These are phyloP conservation scores for Phoma sp. DNA, from an alignment of 2,329 filamentous ascomycete species.

Conservation along the genomic window DNA sequence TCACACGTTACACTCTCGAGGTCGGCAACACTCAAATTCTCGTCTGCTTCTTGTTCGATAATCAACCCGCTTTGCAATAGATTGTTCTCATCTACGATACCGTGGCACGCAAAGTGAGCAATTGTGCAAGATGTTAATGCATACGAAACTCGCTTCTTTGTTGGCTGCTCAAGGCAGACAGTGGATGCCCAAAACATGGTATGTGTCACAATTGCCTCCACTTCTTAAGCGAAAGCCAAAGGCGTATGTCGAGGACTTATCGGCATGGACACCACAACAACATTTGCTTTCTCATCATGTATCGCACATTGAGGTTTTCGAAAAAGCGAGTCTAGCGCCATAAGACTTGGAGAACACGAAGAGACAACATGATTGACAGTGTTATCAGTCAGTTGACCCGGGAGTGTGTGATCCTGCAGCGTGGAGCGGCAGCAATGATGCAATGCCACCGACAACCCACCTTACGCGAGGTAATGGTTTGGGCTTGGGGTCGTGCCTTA, in stretches of 20 bases:
- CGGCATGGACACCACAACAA: slow-evolving; percentile 4
- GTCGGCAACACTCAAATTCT: slow-evolving; percentile 10
- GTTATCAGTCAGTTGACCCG: slow-evolving; percentile 4
- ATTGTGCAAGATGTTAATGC: slow-evolving; percentile 5
- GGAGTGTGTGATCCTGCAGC: slow-evolving; percentile 9
- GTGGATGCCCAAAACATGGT: slow-evolving; percentile 8
- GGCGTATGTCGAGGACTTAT: slow-evolving; percentile 3
- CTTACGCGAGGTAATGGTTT: slow-evolving; percentile 12
- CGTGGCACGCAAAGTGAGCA: slow-evolving; percentile 8
- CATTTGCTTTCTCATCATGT: slow-evolving; percentile 7
- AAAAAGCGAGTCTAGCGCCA: slow-evolving; percentile 5
- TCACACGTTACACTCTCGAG: slow-evolving; percentile 8
- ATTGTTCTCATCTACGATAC: slow-evolving; percentile 7
- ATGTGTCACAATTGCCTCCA: slow-evolving; percentile 7
- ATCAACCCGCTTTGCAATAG: slow-evolving; percentile 9
- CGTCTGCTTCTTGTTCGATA: slow-evolving; percentile 4
- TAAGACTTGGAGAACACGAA: slow-evolving; percentile 12
- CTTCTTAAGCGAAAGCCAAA: slow-evolving; percentile 5
- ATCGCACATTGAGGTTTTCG: slow-evolving; percentile 7
- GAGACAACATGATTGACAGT: slow-evolving; percentile 9
- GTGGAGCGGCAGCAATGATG: slow-evolving; percentile 10
- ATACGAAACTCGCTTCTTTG: slow-evolving; percentile 9
- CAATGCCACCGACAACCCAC: slow-evolving; percentile 12
- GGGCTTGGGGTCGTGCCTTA: slow-evolving; percentile 8
- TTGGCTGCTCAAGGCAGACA: slow-evolving; percentile 5